Evolutionary conservation across 306 rosid species (phyloP), one percentile per base, ranked within the genome.

Genomic region (Erythrophleum fordii): DNA sequence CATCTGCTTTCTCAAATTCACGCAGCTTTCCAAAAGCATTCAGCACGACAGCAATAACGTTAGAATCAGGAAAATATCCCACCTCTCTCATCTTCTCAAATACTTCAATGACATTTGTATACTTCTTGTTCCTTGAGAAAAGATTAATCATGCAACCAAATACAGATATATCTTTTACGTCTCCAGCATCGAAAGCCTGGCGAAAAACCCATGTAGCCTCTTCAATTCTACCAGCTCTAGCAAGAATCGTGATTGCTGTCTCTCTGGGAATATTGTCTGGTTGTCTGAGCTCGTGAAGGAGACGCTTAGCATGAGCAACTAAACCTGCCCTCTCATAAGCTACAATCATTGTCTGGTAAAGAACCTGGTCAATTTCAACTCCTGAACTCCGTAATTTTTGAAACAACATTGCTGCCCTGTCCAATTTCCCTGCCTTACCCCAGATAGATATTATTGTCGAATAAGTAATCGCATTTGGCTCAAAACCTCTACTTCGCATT

Each of bases 151-250:
- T 88, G 80, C 94, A 90, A 46, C 88, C 87, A 73, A 87, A 91
- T 14, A 93, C 93, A 4, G 97, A 85, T 86, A 95, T 95, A 66
- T 93, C 89, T 80, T 89, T 93, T 26, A 90, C 86, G 76, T 93
- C 92, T 61, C 97, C 97, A 4, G 91, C 90, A 58, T 84, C 90
- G 72, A 88, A 90, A 39, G 95, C 96, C 81, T 93, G 97, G 23
- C 99, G 94, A 68, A 95, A 95, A 83, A 95, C 93, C 97, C 97
- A 95, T 1, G 92, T 90, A 78, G 98, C 97, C 86, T 95, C 98
- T 69, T 93, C 99, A 23, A 93, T 73, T 70, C 93, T 85, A 73
- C 97, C 97, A n/a, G 99, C 97, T 77, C 91, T 80, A 13, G 98
- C 94, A 35, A 95, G 94, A 74, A 95, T 86, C 31, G 77, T 81